Percentiles rank a stretch among this genome's conserved stretches.
Evolutionary conservation across 2,329 filamentous ascomycete species (phyloP).

Genomic region (Diaporthe humulicola): DNA sequence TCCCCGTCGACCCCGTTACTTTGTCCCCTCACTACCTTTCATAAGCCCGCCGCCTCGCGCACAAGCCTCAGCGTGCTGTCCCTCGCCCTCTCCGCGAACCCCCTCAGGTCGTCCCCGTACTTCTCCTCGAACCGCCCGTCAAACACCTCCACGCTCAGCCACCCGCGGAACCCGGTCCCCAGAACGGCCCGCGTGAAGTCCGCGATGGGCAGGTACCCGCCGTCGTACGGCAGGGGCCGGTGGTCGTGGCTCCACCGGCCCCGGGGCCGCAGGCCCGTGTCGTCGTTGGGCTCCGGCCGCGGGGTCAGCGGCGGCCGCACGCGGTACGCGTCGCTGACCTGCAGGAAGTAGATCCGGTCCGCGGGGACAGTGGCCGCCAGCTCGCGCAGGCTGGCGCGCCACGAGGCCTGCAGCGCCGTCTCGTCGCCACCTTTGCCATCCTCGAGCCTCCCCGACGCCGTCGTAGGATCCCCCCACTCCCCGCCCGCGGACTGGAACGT

Average conservation of each 20-base stretch:
- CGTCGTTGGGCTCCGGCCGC: slow-evolving; percentile 52
- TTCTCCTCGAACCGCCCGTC: slow-evolving; percentile 49
- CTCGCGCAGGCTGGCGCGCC: slow-evolving; percentile 66
- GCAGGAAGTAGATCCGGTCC: slow-evolving; percentile 81
- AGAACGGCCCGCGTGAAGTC: slow-evolving; percentile 76
- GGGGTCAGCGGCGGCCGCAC: slow-evolving; percentile 67
- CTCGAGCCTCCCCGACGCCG: slow-evolving; percentile 66
- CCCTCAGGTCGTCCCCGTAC: slow-evolving; percentile 47
- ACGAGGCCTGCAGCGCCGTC: slow-evolving; percentile 63
- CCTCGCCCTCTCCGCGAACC: slow-evolving; percentile 45
- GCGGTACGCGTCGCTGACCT: slow-evolving; percentile 82
- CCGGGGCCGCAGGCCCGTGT: slow-evolving; percentile 69
- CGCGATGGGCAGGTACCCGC: slow-evolving; percentile 77
- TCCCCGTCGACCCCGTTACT: neutral
- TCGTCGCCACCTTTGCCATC: slow-evolving; percentile 48
- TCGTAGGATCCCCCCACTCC: slow-evolving; percentile 81
- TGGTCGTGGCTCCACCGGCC: slow-evolving; percentile 80
- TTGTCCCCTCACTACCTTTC: neutral
- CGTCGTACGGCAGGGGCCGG: slow-evolving; percentile 76
- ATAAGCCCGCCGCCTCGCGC: slow-evolving; percentile 31
- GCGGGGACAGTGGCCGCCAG: slow-evolving; percentile 70
- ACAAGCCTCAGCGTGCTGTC: slow-evolving; percentile 31
- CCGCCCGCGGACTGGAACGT: slow-evolving; percentile 82
- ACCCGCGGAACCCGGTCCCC: slow-evolving; percentile 64
- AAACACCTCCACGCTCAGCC: slow-evolving; percentile 49